Conservation (phyloP, 2,329 filamentous ascomycete species). For the Fusarium sp. region DNA sequence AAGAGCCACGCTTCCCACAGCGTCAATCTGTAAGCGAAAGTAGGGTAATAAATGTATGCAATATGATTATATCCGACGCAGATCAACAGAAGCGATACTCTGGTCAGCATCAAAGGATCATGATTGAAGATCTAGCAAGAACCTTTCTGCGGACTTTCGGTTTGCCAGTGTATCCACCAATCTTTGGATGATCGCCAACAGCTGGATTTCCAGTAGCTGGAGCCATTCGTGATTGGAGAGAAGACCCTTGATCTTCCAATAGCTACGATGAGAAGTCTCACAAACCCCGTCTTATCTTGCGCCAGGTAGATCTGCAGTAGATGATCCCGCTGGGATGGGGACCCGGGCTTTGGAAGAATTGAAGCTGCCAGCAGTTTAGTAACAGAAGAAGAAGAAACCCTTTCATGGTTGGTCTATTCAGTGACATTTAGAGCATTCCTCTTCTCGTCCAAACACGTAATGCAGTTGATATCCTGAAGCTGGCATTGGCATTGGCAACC, state of each 20-base stretch:
- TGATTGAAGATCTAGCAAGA: slow-evolving; percentile 5
- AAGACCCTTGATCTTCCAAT: slow-evolving; percentile 16
- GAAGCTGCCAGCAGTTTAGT: too few species aligned
- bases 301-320: slow-evolving; percentile 13
- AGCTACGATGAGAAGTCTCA: slow-evolving; percentile 15
- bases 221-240: slow-evolving; percentile 2
- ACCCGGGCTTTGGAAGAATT: background rate
- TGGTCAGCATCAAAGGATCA: slow-evolving; percentile 4
- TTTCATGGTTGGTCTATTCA: too few species aligned
- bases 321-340: slow-evolving; percentile 5
- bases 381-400: too few species aligned
- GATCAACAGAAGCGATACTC: slow-evolving; percentile 11
- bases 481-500: slow-evolving; percentile 16
- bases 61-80: slow-evolving; percentile 2
- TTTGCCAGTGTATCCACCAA: slow-evolving; percentile 7
- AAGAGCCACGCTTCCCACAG: background rate
- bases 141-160: background rate
- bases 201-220: background rate
- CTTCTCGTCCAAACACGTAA: background rate
- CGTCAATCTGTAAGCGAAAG: slow-evolving; percentile 10
- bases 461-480: slow-evolving; percentile 20
- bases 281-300: slow-evolving; percentile 3
- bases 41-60: slow-evolving; percentile 1
- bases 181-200: slow-evolving; percentile 8
- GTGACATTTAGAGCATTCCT: too few species aligned